A percentile compares a stretch with the other conserved stretches of the same genome.
Evolutionary conservation across 2,329 filamentous ascomycete genomes (phyloP).

Genomic region (Aspergillus novofumigatus): DNA sequence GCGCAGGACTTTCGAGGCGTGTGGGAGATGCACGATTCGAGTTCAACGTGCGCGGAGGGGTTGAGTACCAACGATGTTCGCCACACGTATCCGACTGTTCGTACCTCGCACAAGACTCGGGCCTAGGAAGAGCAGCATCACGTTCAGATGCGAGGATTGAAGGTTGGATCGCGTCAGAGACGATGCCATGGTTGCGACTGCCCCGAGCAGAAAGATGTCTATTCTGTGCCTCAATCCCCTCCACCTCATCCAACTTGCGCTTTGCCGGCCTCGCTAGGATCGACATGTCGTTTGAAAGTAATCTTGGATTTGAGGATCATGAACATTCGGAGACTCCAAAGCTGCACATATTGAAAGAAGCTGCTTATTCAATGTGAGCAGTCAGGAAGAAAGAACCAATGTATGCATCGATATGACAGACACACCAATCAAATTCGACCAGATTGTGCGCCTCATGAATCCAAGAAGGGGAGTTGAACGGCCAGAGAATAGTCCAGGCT

Average conservation of each 20-base stretch:
- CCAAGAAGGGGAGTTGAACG: too few relatives aligned
- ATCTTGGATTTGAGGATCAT: constrained; percentile 11
- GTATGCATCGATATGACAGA: too few relatives aligned
- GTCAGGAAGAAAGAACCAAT: too few relatives aligned
- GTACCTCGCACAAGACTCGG: constrained; percentile 10
- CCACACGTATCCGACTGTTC: constrained; percentile 18
- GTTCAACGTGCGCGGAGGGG: constrained; percentile 24
- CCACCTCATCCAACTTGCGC: constrained; percentile 28
- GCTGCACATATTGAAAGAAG: not conserved
- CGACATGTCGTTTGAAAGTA: constrained; percentile 22
- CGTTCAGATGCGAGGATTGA: not conserved
- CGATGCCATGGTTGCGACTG: not conserved
- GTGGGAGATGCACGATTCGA: constrained; percentile 26
- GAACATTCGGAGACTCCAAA: not conserved
- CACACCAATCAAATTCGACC: too few relatives aligned
- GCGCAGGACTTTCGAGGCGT: constrained; percentile 21
- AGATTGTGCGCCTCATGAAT: too few relatives aligned
- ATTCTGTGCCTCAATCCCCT: constrained; percentile 16
- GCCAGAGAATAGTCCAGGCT: too few relatives aligned
- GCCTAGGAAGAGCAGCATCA: not conserved
- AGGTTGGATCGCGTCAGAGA: not conserved
- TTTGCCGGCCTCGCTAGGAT: constrained; percentile 29
- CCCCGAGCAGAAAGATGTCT: not conserved
- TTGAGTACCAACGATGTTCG: constrained; percentile 14
- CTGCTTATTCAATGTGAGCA: not conserved